Conservation (phyloP, 495 filamentous ascomycete genomes). For the Talaromyces adpressus region DNA sequence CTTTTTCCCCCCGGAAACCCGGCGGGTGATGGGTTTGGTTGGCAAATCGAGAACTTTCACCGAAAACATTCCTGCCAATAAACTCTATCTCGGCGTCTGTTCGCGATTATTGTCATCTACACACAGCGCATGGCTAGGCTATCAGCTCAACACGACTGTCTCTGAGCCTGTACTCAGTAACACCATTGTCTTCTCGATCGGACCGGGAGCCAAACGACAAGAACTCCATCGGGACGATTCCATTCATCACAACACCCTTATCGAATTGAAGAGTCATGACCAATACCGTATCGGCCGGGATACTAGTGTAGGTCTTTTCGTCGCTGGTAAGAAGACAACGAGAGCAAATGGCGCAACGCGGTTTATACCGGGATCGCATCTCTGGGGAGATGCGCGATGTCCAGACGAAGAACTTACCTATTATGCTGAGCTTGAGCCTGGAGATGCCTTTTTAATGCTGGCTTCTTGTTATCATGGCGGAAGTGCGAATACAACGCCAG, state of each 20-base stretch:
- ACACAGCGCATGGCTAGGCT: conserved; percentile 8
- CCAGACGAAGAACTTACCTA: conserved; percentile 20
- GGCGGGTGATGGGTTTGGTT: conserved; percentile 22
- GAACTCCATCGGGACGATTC: conserved; percentile 28
- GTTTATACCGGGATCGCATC: conserved; percentile 36
- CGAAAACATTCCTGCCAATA: conserved; percentile 15
- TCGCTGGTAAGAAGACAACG: conserved; percentile 19
- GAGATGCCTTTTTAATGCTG: conserved; percentile 28
- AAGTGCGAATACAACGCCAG: conserved; percentile 18
- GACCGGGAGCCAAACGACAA: conserved; percentile 23
- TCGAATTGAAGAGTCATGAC: not conserved
- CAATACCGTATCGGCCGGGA: not conserved
- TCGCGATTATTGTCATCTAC: not conserved
- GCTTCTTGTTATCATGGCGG: conserved; percentile 25
- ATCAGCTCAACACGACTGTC: conserved; percentile 13
- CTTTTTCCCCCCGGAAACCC: conserved; percentile 25
- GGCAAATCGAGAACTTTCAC: conserved; percentile 23
- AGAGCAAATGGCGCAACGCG: conserved; percentile 39
- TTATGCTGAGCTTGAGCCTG: conserved; percentile 20
- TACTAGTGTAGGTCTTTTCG: conserved; percentile 11
- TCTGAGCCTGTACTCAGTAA: conserved; percentile 25
- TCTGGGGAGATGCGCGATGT: conserved; percentile 21
- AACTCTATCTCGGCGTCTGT: conserved; percentile 4
- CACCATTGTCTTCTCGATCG: conserved; percentile 21
- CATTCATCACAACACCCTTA: conserved; percentile 16